These are phyloP conservation scores for Sporothrix globosa DNA, from an alignment of 2,329 filamentous ascomycete species.

Conservation along the genomic window DNA sequence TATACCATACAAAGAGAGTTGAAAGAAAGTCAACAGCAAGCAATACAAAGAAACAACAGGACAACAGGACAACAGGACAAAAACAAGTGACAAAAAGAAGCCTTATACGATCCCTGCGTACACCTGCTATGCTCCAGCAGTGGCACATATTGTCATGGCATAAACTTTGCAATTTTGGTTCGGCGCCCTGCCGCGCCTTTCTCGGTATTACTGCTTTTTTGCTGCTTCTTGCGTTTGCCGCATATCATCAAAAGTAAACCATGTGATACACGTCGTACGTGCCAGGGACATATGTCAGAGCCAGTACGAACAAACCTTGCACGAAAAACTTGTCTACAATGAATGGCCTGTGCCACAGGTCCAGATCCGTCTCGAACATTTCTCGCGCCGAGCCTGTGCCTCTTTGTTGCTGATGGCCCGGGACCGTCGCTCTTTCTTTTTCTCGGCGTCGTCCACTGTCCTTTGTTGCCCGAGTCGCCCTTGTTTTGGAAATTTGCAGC, in stretches of 20 bases:
- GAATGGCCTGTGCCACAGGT: not conserved
- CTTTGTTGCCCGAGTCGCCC: not conserved
- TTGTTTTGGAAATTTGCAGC: not conserved
- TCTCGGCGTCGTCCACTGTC: not conserved
- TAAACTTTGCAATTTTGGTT: conserved; percentile 12
- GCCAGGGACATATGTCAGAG: not conserved
- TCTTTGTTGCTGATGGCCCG: not conserved
- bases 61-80: not conserved
- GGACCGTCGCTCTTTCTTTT: not conserved
- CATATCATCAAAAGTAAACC: not conserved
- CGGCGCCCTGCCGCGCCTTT: not conserved
- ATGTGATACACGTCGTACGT: not conserved
- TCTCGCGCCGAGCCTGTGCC: not conserved
- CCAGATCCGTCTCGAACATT: not conserved
- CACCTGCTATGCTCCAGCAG: not conserved
- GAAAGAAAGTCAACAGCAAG: no score
- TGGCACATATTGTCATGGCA: conserved; percentile 4
- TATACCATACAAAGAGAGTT: no score
- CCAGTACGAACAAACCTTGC: not conserved
- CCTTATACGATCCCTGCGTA: not conserved
- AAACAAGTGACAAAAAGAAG: not conserved
- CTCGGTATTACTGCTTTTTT: not conserved
- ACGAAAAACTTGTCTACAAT: not conserved
- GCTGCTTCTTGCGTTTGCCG: not conserved
- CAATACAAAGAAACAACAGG: no score